Base-by-base conservation (phyloP, 306 rosid genomes). In the Dryas drummondii region DNA sequence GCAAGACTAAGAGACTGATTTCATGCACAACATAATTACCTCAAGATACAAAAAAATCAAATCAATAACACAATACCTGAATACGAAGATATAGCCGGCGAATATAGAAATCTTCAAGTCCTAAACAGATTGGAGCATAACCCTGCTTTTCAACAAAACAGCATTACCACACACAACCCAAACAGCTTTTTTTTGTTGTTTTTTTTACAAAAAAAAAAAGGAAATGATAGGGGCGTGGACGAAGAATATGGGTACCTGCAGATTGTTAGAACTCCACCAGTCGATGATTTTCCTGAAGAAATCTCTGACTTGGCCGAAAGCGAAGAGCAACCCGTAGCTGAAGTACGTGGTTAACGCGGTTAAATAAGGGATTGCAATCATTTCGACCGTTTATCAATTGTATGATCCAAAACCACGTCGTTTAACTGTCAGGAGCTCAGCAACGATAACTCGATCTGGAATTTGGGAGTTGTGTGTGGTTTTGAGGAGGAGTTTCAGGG, bases 281-380 rank as follows among this genome's bases (percentile, higher is more conserved):
- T 93, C 98, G 64, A 86, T 42, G 74, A 90, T 46, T 74, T 89
- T 88, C 10, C 98, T 70, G 87, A 86, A 91, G 83, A 93, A 87
- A 82, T 93, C 98, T 41, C 98, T 71, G 84, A 93, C 60, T 77
- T 93, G 98, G 40, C 98, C 98, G 32, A 93, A 93, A 22, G 83
- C 94, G 79, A 93, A 93, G 76, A 93, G 97, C 69, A 93, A 75
- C 56, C 91, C 98, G 55, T 93, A 93, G 86, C 98, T 93, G 84
- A 93, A 90, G 89, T 90, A 93, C 72, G 98, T 93, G 62, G 93
- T 88, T 60, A 93, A 83, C n/a, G 98, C 98, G 67, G 98, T 90
- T 68, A 90, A 61, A 83, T 93, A 93, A 7, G 98, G 98, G 71
- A 93, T 90, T 17, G 93, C 81, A 54, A 89, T 87, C 98, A 79